phyloP scores from a whole-genome alignment of 2,329 filamentous ascomycete genomes.

The Ascomycota sp. region DNA sequence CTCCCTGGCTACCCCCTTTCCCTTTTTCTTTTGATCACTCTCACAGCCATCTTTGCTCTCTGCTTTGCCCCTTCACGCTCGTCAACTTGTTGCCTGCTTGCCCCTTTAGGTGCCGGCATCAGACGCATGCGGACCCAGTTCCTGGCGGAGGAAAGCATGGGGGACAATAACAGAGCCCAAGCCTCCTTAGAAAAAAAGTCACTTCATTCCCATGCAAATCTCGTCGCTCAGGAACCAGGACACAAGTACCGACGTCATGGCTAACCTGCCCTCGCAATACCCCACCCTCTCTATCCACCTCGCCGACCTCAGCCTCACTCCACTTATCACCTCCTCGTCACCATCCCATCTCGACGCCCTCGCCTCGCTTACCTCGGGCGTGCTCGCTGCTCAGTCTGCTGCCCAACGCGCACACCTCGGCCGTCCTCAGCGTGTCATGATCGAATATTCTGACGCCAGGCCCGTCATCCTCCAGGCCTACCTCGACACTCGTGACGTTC shows the following conservation, averaged over 20 bases:
- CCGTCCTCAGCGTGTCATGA: constrained; percentile 32
- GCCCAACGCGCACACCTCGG: constrained; percentile 32
- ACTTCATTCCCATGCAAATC: too few species aligned
- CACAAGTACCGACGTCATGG: constrained; percentile 7
- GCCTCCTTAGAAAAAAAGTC: too few species aligned
- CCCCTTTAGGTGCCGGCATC: too few species aligned
- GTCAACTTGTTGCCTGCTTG: too few species aligned
- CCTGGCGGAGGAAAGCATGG: too few species aligned
- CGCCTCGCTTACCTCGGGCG: constrained; percentile 28
- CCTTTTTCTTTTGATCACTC: too few species aligned
- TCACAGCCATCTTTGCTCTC: too few species aligned
- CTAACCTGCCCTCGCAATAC: constrained; percentile 23
- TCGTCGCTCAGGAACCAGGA: too few species aligned
- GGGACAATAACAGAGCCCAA: too few species aligned
- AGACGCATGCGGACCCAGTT: too few species aligned
- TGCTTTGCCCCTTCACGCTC: too few species aligned
- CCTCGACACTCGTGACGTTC: constrained; percentile 17
- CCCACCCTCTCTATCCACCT: constrained; percentile 34
- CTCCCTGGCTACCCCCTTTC: too few species aligned
- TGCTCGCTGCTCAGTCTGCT: constrained; percentile 31
- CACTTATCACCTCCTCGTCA: constrained; percentile 31
- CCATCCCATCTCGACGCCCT: constrained; percentile 26
- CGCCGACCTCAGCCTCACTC: constrained; percentile 33
- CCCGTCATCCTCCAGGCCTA: constrained; percentile 24
- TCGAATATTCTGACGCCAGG: constrained; percentile 28